Conservation (phyloP, 2,329 filamentous ascomycete genomes). For the Cordyceps sp. region DNA sequence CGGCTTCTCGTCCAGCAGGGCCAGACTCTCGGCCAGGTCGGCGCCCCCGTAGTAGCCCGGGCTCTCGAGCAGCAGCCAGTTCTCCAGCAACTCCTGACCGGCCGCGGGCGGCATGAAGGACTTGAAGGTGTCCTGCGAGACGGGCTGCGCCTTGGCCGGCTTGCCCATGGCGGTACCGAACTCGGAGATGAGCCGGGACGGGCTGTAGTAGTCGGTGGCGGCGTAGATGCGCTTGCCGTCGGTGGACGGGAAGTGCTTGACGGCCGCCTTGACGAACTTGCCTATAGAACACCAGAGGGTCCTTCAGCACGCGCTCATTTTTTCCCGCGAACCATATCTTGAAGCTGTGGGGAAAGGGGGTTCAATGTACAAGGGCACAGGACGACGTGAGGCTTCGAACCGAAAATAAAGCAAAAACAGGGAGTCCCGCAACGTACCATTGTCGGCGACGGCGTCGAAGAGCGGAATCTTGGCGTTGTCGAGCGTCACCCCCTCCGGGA, state of each 20-base stretch:
- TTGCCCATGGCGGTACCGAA: slow-evolving; percentile 18
- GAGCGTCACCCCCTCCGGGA: slow-evolving; percentile 9
- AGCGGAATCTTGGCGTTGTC: slow-evolving; percentile 18
- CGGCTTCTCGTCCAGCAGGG: slow-evolving; percentile 17
- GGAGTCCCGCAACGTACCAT: slow-evolving; percentile 17
- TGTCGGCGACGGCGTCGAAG: slow-evolving; percentile 20
- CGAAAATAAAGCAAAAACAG: too few species aligned
- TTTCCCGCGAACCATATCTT: too few species aligned
- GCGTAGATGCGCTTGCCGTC: slow-evolving; percentile 17
- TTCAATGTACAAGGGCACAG: too few species aligned
- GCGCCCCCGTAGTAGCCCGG: slow-evolving; percentile 23
- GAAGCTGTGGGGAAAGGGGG: too few species aligned
- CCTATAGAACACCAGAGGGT: slow-evolving; percentile 7
- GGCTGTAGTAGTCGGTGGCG: slow-evolving; percentile 19
- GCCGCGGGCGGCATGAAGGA: slow-evolving; percentile 12
- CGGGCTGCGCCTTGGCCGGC: slow-evolving; percentile 11
- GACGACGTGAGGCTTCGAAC: too few species aligned
- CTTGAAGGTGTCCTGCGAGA: slow-evolving; percentile 18
- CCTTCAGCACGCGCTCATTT: not conserved
- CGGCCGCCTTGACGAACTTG: slow-evolving; percentile 17
- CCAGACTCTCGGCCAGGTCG: slow-evolving; percentile 13
- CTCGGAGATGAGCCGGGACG: slow-evolving; percentile 14
- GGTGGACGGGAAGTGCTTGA: slow-evolving; percentile 10
- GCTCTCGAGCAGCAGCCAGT: slow-evolving; percentile 22
- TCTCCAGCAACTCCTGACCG: slow-evolving; percentile 22